Evolutionary conservation across 2,329 filamentous ascomycete genomes (phyloP).

Genomic region (Curvularia eragrostidis): DNA sequence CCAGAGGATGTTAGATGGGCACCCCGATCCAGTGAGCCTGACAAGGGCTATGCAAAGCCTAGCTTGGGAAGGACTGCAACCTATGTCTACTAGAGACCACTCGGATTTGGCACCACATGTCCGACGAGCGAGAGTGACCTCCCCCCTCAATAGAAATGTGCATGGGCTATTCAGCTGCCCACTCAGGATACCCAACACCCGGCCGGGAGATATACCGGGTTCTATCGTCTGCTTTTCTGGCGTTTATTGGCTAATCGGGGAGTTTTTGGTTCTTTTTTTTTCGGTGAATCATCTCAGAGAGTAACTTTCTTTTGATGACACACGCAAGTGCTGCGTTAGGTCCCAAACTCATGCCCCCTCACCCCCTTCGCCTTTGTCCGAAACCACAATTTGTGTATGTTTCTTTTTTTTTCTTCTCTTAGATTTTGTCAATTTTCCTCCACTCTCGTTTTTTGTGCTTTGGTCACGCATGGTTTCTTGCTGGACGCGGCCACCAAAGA

Average conservation of each 20-base stretch:
- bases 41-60: constrained; percentile 37
- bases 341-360: background rate
- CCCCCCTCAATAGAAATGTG: background rate
- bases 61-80: constrained; percentile 34
- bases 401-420: background rate
- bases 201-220: constrained; percentile 6
- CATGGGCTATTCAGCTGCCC: constrained; percentile 12
- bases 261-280: too few relatives aligned
- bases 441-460: background rate
- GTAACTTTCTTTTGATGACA: background rate
- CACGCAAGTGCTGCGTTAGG: constrained; percentile 21
- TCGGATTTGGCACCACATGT: background rate
- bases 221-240: constrained; percentile 1
- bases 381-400: background rate
- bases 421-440: background rate
- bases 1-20: constrained; percentile 49
- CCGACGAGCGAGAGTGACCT: background rate
- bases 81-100: constrained; percentile 37
- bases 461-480: background rate
- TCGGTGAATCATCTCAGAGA: background rate
- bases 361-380: background rate
- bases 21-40: constrained; percentile 31
- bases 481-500: background rate
- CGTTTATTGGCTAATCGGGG: constrained; percentile 8
- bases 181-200: constrained; percentile 15